A percentile compares a stretch with the other conserved stretches of the same genome.
phyloP scores from a whole-genome alignment of 192 early-diverging fungal species.

The Mortierella alpina region DNA sequence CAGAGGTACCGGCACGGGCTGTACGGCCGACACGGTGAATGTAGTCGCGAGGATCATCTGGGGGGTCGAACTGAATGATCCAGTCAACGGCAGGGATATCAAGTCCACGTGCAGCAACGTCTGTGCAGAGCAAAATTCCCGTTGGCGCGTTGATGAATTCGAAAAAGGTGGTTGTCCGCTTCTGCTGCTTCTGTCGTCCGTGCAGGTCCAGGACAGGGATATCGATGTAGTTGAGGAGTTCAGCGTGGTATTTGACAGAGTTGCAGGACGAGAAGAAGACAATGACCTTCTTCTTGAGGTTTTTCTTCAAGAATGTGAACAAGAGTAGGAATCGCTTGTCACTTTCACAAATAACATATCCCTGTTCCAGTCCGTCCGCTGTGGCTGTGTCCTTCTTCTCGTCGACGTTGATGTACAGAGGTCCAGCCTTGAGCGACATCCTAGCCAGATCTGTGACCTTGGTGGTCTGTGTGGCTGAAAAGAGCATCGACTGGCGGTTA shows the following conservation, averaged over 20 bases:
- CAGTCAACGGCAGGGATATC: slow-evolving; percentile 99
- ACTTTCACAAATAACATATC: slow-evolving; percentile 94
- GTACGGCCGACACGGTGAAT: slow-evolving; percentile 97
- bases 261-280: slow-evolving; percentile 99
- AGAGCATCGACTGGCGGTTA: slow-evolving; percentile 97
- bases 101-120: slow-evolving; percentile 97
- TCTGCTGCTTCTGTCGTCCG: slow-evolving; percentile 96
- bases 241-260: slow-evolving; percentile 97
- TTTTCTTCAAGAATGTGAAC: slow-evolving; percentile 98
- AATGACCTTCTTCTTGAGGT: slow-evolving; percentile 97
- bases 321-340: slow-evolving; percentile 96
- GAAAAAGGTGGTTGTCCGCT: slow-evolving; percentile 98
- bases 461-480: slow-evolving; percentile 99
- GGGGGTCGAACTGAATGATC: slow-evolving; percentile 99
- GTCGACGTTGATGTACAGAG: slow-evolving; percentile 99
- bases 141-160: slow-evolving; percentile 96
- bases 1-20: slow-evolving; percentile 89
- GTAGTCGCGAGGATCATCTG: slow-evolving; percentile 98
- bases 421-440: slow-evolving; percentile 96
- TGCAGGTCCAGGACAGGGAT: slow-evolving; percentile 98
- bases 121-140: slow-evolving; percentile 95
- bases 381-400: slow-evolving; percentile 96
- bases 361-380: slow-evolving; percentile 96
- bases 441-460: slow-evolving; percentile 98
- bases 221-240: slow-evolving; percentile 99